Base-by-base conservation (phyloP, 805 yeast genomes). In the Candida cerambycidarum region DNA sequence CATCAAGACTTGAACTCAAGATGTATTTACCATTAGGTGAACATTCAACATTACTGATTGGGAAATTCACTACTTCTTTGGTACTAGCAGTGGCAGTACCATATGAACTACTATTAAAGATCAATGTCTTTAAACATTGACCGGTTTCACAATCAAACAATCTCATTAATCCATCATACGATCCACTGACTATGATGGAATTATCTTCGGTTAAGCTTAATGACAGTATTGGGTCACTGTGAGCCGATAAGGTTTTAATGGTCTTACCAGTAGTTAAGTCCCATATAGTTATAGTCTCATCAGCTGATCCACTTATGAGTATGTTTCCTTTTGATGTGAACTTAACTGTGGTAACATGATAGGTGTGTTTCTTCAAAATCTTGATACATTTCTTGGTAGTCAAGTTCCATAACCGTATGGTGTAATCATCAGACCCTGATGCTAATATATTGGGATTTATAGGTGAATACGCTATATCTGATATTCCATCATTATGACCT, bases 231-330 rank as follows among this genome's bases (percentile, higher is more conserved):
- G 97, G 95, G 52, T 89, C 97, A 0, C 95, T 80, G 63, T 92
- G 99, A 0, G 98, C 97, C 30, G 95, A 85, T 38, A 92, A 66
- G 0, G 95, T 87, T 56, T 85, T 82, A 53, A 89, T 65, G 43
- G 86, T 77, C 30, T 74, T 74, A 1, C 95, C 95, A 14, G 79
- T 69, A 24, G 71, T 68, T 2, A 84, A 77, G 61, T 92, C 97
- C 99, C 99, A 92, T 2, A 92, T 75, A 39, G 90, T 76, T 12
- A 93, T 82, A 39, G 92, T 88, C 58, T 92, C 98, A 62, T 92
- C 99, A 39, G 93, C 79, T 1, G 95, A 80, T 0, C 96, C 95
- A 32, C 90, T 78, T 17, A 86, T 80, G 12, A 93, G 59, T 16
- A 93, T 61, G 48, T 88, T 86, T 0, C 97, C 96, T 58, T 83